Evolutionary conservation across 352 stramenopile species (phyloP).

Genomic region (Phytophthora meadii): DNA sequence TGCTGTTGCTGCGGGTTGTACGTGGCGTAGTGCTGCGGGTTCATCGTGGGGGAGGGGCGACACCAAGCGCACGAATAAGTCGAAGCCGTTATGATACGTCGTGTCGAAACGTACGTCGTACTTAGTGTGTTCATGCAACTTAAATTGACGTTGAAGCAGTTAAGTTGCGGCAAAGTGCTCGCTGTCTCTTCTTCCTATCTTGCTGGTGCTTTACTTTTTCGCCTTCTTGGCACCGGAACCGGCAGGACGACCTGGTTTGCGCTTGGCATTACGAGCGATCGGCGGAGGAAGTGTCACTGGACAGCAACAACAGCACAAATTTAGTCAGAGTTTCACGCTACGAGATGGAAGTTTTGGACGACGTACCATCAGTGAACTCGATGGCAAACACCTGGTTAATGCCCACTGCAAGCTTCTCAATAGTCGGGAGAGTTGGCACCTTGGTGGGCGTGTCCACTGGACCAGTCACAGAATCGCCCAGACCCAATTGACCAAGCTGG

Average conservation of each 20-base stretch:
- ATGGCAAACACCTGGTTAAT: slow-evolving; percentile 83
- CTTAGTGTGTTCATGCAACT: slow-evolving; percentile 17
- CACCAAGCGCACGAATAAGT: slow-evolving; percentile 2
- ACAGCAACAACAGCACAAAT: slow-evolving; percentile 3
- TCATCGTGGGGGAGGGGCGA: slow-evolving; percentile 31
- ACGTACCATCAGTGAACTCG: slow-evolving; percentile 78
- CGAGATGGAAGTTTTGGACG: background rate
- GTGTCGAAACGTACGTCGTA: slow-evolving; percentile 20
- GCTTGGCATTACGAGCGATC: slow-evolving; percentile 20
- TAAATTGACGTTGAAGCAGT: slow-evolving; percentile 13
- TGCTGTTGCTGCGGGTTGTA: slow-evolving; percentile 57
- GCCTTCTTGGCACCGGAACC: slow-evolving; percentile 38
- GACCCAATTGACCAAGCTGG: slow-evolving; percentile 73
- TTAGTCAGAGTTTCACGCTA: background rate
- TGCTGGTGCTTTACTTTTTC: slow-evolving; percentile 37
- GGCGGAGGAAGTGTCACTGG: slow-evolving; percentile 63
- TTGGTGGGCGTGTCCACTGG: slow-evolving; percentile 59
- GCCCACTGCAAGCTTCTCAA: slow-evolving; percentile 70
- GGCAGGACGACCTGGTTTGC: slow-evolving; percentile 31
- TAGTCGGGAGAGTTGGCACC: slow-evolving; percentile 53
- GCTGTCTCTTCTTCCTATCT: background rate
- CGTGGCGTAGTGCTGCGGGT: slow-evolving; percentile 69
- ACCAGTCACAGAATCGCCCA: slow-evolving; percentile 46
- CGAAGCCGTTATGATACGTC: slow-evolving; percentile 15
- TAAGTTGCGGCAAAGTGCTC: slow-evolving; percentile 14